Percentiles rank a stretch among this genome's conserved stretches.
Conservation (phyloP, 2,329 filamentous ascomycete species). For the Neocatenulostroma microsporum region DNA sequence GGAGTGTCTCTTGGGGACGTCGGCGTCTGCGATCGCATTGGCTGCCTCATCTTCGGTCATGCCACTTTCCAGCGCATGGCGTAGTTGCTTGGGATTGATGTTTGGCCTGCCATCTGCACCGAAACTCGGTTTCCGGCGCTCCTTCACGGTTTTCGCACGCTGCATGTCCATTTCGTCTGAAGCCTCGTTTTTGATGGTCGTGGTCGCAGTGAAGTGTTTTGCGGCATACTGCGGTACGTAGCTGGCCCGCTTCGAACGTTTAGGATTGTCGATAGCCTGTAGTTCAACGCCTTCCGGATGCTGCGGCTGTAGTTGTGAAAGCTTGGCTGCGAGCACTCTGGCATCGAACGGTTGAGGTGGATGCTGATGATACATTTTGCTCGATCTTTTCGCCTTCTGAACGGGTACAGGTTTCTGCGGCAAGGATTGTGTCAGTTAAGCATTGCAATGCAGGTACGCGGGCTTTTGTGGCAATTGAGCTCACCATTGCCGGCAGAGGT, state of each 20-base stretch:
- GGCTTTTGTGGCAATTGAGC: too few species aligned
- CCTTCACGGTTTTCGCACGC: not conserved
- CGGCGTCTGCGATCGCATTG: not conserved
- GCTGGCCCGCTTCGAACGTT: not conserved
- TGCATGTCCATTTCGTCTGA: not conserved
- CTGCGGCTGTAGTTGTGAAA: too few species aligned
- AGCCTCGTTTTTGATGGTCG: not conserved
- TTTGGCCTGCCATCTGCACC: not conserved
- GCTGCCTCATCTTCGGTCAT: slow-evolving; percentile 3
- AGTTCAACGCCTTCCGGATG: too few species aligned
- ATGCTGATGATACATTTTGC: too few species aligned
- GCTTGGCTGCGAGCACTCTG: too few species aligned
- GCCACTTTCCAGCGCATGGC: not conserved
- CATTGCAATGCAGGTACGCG: too few species aligned
- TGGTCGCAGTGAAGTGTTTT: slow-evolving; percentile 2
- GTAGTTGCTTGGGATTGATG: slow-evolving; percentile 3
- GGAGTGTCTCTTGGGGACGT: not conserved
- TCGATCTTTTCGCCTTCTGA: too few species aligned
- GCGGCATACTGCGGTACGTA: slow-evolving; percentile 3
- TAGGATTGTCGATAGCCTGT: too few species aligned
- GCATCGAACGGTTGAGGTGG: too few species aligned
- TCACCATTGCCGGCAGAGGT: too few species aligned
- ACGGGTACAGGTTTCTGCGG: too few species aligned
- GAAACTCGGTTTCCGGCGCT: not conserved
- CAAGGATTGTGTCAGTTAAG: too few species aligned